Conservation (phyloP, 495 filamentous ascomycete species). For the Trichocladium uniseriatum region DNA sequence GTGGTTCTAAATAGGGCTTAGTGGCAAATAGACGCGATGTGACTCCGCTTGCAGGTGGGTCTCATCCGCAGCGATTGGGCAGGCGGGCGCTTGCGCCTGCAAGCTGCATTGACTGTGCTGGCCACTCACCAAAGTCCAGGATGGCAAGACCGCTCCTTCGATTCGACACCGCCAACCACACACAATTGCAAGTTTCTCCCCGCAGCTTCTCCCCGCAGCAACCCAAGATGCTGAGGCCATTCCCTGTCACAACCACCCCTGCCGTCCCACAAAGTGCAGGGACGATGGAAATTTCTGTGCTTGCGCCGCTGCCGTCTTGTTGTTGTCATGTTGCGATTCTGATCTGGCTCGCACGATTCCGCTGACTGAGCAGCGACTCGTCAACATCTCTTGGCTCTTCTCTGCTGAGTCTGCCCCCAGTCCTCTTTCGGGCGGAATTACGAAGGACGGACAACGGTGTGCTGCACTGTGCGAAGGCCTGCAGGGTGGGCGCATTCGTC, state of each 20-base stretch:
- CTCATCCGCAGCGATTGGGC: constrained; percentile 12
- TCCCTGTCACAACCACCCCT: not conserved
- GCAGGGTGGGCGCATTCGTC: constrained; percentile 2
- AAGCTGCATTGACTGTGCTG: constrained; percentile 17
- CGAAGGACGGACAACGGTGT: too few species aligned
- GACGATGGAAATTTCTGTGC: not conserved
- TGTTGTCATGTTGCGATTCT: too few species aligned
- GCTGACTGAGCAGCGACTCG: not conserved
- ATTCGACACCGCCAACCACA: constrained; percentile 5
- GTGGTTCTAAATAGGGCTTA: constrained; percentile 10
- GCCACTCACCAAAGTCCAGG: constrained; percentile 3
- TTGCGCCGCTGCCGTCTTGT: not conserved
- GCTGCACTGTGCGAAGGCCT: not conserved
- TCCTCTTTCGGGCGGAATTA: too few species aligned
- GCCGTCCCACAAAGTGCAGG: too few species aligned
- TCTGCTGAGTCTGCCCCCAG: too few species aligned
- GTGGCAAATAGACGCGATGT: constrained; percentile 29
- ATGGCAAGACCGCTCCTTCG: constrained; percentile 7
- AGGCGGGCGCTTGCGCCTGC: constrained; percentile 29
- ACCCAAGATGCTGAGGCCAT: not conserved
- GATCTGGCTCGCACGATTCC: not conserved
- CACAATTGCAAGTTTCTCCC: not conserved
- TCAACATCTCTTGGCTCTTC: too few species aligned
- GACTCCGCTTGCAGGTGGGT: constrained; percentile 22
- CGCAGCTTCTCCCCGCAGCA: not conserved